Evolutionary conservation across 495 filamentous ascomycete species (phyloP).

Genomic region (Neurospora sp.): DNA sequence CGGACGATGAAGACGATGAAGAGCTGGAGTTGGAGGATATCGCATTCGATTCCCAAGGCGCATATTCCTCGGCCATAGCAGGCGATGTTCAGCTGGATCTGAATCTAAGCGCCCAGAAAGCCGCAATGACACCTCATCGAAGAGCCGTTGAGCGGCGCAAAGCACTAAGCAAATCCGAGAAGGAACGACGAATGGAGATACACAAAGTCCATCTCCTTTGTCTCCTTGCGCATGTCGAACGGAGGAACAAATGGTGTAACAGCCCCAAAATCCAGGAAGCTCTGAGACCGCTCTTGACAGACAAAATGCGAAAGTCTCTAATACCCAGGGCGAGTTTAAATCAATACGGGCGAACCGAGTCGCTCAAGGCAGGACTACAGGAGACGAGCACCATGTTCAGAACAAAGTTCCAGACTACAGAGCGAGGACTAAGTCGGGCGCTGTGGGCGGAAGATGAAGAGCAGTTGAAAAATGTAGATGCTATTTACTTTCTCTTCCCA

Average conservation of each 20-base stretch:
- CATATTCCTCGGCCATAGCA: conserved; percentile 7
- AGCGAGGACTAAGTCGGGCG: conserved; percentile 56
- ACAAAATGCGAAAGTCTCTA: conserved; percentile 50
- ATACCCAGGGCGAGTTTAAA: conserved; percentile 51
- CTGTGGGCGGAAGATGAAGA: conserved; percentile 60
- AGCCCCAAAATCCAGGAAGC: conserved; percentile 51
- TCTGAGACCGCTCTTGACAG: conserved; percentile 49
- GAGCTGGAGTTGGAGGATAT: conserved; percentile 28
- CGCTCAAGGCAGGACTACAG: conserved; percentile 68
- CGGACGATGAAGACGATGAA: conserved; percentile 24
- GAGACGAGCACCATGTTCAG: conserved; percentile 58
- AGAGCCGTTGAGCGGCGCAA: conserved; percentile 40
- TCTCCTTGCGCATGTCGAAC: conserved; percentile 61
- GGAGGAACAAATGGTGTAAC: conserved; percentile 85
- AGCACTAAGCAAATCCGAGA: conserved; percentile 59
- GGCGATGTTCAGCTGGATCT: conserved; percentile 50
- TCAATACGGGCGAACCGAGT: conserved; percentile 60
- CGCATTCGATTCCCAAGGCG: conserved; percentile 14
- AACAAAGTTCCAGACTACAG: conserved; percentile 56
- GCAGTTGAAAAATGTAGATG: conserved; percentile 43
- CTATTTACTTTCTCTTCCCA: conserved; percentile 9
- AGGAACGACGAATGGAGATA: conserved; percentile 56
- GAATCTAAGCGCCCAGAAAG: conserved; percentile 34
- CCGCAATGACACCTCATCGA: conserved; percentile 21
- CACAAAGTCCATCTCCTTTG: conserved; percentile 85